A percentile compares a stretch with the other conserved stretches of the same genome.
Conservation (phyloP, 2,329 filamentous ascomycete genomes). For the Cercospora citrullina region DNA sequence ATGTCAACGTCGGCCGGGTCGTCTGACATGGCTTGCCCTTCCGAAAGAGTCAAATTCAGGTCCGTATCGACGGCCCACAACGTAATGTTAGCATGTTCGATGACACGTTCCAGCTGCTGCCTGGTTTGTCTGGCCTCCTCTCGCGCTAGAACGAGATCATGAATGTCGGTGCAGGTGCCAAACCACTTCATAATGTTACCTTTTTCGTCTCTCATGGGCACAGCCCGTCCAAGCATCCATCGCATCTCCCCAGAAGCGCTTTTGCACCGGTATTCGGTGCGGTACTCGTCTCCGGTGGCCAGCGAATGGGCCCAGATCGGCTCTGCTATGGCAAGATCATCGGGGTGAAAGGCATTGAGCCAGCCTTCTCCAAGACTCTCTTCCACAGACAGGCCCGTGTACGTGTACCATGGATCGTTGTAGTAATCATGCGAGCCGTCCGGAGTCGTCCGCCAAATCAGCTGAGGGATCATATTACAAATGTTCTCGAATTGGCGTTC, state of each 20-base stretch:
- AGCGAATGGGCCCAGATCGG: slow-evolving; percentile 64
- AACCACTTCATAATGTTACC: slow-evolving; percentile 77
- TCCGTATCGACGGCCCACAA: slow-evolving; percentile 70
- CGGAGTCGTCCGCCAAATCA: slow-evolving; percentile 69
- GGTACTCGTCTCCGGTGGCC: slow-evolving; percentile 66
- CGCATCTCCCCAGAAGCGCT: slow-evolving; percentile 69
- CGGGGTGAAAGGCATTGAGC: slow-evolving; percentile 66
- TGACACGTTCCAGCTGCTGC: slow-evolving; percentile 71
- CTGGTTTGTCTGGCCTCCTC: slow-evolving; percentile 64
- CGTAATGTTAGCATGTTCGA: slow-evolving; percentile 72
- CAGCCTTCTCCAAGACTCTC: slow-evolving; percentile 64
- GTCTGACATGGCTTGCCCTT: slow-evolving; percentile 56
- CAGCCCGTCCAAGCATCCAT: slow-evolving; percentile 74
- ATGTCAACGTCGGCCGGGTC: slow-evolving; percentile 13
- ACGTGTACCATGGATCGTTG: slow-evolving; percentile 73
- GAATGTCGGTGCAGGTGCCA: slow-evolving; percentile 76
- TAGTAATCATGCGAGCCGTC: slow-evolving; percentile 72
- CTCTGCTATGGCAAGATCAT: slow-evolving; percentile 61
- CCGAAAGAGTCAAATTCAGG: slow-evolving; percentile 65
- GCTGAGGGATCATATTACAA: slow-evolving; percentile 61
- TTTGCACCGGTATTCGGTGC: slow-evolving; percentile 69
- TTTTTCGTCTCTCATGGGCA: slow-evolving; percentile 64
- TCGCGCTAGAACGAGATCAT: slow-evolving; percentile 70
- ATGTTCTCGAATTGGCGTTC: slow-evolving; percentile 74
- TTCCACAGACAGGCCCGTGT: slow-evolving; percentile 66